phyloP scores from a whole-genome alignment of 78 protist genomes.

The Cavenderia fasciculata region DNA sequence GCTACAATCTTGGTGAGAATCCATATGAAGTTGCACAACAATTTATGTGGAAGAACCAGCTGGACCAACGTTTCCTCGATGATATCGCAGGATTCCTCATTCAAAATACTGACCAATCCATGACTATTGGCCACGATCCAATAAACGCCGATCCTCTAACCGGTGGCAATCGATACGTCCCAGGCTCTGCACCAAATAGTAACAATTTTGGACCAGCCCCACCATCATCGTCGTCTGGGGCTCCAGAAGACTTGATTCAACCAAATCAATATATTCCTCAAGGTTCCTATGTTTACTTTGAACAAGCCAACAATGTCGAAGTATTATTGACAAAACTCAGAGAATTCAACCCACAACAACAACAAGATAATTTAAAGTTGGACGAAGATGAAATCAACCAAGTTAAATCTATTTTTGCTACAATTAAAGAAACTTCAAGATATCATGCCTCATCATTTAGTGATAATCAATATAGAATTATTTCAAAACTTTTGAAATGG shows the following conservation, averaged over 20 bases:
- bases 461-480: slow-evolving; percentile 33
- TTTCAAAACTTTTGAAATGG: slow-evolving; percentile 44
- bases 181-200: slow-evolving; percentile 4
- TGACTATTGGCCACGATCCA: background rate
- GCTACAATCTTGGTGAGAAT: slow-evolving; percentile 80
- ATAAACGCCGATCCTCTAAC: slow-evolving; percentile 38
- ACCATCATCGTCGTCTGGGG: background rate
- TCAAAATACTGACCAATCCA: slow-evolving; percentile 9
- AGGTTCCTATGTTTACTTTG: slow-evolving; percentile 34
- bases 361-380: background rate
- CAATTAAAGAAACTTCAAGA: slow-evolving; percentile 60
- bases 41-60: slow-evolving; percentile 42
- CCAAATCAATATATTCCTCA: slow-evolving; percentile 39
- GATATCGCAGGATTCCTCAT: slow-evolving; percentile 81
- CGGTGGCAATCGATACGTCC: slow-evolving; percentile 46
- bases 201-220: background rate
- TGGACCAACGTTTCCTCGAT: slow-evolving; percentile 57
- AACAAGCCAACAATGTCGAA: slow-evolving; percentile 39
- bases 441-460: slow-evolving; percentile 62
- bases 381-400: slow-evolving; percentile 31
- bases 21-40: slow-evolving; percentile 84
- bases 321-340: slow-evolving; percentile 2
- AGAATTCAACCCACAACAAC: slow-evolving; percentile 33
- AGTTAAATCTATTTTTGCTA: slow-evolving; percentile 5
- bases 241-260: background rate